These are phyloP conservation scores for Lactarius sanguifluus DNA, from an alignment of 768 basidiomycete genomes.

Conservation along the genomic window DNA sequence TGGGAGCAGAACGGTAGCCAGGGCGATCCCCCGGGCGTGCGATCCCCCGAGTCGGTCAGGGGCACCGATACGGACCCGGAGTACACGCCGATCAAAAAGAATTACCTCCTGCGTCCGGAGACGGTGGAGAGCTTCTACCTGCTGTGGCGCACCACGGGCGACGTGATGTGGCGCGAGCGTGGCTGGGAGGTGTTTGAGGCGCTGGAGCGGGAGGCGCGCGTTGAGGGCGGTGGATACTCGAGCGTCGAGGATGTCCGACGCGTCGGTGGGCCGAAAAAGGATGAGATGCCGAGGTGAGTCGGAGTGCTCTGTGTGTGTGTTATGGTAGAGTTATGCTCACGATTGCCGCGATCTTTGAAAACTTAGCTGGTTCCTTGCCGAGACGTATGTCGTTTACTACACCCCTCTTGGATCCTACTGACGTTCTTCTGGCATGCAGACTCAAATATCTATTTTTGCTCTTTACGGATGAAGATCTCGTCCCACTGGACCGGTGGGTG, in stretches of 20 bases:
- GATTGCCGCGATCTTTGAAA: conserved; percentile 1
- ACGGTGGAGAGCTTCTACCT: conserved; percentile 72
- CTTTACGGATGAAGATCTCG: conserved; percentile 61
- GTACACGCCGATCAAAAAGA: conserved; percentile 47
- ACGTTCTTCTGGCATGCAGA: conserved; percentile 36
- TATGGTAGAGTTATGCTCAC: background rate
- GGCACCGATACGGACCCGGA: conserved; percentile 39
- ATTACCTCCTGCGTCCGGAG: conserved; percentile 68
- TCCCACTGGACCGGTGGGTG: conserved; percentile 48
- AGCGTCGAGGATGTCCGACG: conserved; percentile 50
- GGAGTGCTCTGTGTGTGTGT: background rate
- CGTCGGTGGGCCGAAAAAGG: conserved; percentile 36
- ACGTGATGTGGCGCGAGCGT: conserved; percentile 65
- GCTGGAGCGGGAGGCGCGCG: conserved; percentile 59
- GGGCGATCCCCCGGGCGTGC: conserved; percentile 22
- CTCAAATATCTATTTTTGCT: conserved; percentile 72
- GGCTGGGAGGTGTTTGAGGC: conserved; percentile 73
- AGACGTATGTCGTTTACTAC: conserved; percentile 40
- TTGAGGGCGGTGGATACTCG: conserved; percentile 56
- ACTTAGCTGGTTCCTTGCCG: conserved; percentile 53
- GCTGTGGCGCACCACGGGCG: conserved; percentile 67
- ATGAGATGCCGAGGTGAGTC: conserved; percentile 77
- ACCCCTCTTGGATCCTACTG: background rate
- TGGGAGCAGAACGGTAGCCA: conserved; percentile 28
- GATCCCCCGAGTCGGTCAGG: background rate